Conservation (phyloP, 2,329 filamentous ascomycete genomes). For the Pyrenochaeta sp. region DNA sequence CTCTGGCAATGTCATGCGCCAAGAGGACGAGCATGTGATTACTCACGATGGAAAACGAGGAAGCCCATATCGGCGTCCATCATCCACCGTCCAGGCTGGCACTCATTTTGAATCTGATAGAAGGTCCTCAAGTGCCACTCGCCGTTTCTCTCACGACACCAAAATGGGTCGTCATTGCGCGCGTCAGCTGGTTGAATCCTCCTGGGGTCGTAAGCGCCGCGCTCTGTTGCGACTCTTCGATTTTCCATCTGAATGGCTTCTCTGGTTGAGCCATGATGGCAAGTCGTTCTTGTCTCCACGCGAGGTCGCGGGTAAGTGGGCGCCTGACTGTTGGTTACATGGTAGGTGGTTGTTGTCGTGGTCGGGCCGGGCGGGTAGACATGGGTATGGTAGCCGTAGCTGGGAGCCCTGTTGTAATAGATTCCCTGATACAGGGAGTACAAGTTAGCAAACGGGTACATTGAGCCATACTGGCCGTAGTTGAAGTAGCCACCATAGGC, state of each 20-base stretch:
- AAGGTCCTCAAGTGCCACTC: constrained; percentile 46
- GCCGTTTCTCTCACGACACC: constrained; percentile 49
- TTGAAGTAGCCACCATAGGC: constrained; percentile 33
- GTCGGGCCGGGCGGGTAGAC: constrained; percentile 33
- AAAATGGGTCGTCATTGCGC: constrained; percentile 45
- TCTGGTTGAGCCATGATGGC: constrained; percentile 20
- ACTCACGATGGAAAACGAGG: constrained; percentile 44
- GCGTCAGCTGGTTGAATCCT: constrained; percentile 45
- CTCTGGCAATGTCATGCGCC: background rate
- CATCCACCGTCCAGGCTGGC: constrained; percentile 47
- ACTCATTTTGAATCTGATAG: constrained; percentile 51
- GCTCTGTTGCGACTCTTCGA: constrained; percentile 39
- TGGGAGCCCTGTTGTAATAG: constrained; percentile 35
- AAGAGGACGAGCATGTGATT: background rate
- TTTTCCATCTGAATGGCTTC: constrained; percentile 42
- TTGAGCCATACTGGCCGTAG: constrained; percentile 32
- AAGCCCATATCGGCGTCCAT: constrained; percentile 46
- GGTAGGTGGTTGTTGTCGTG: constrained; percentile 31
- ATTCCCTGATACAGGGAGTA: constrained; percentile 43
- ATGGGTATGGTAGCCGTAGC: constrained; percentile 32
- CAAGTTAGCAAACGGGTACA: constrained; percentile 47
- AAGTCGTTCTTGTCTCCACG: constrained; percentile 23
- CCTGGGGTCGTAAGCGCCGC: constrained; percentile 41
- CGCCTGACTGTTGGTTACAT: constrained; percentile 34
- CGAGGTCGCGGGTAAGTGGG: constrained; percentile 5